Percentiles rank a stretch among this genome's conserved stretches.
Conservation (phyloP, 306 rosid species). For the Glycine soja region DNA sequence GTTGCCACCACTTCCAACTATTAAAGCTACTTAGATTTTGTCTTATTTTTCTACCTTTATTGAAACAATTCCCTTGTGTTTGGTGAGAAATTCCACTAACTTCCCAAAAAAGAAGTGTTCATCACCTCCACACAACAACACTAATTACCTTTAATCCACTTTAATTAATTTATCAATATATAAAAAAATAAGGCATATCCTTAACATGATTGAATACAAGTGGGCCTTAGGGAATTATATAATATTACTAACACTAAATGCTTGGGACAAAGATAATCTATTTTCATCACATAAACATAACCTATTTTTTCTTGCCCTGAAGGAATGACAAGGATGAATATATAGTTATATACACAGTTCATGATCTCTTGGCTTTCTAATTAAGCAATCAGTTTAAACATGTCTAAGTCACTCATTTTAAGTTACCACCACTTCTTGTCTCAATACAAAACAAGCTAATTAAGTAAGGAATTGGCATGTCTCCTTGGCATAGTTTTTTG, state of each 20-base stretch:
- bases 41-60: conserved; percentile 30
- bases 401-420: too few relatives aligned
- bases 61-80: conserved; percentile 41
- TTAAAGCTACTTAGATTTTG: conserved; percentile 35
- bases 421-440: too few relatives aligned
- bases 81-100: conserved; percentile 51
- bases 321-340: conserved; percentile 35
- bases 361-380: conserved; percentile 28
- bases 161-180: background rate
- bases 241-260: conserved; percentile 54
- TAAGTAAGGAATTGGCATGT: too few relatives aligned
- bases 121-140: conserved; percentile 46
- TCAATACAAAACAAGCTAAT: too few relatives aligned
- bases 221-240: conserved; percentile 55
- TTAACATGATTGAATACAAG: conserved; percentile 51
- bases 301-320: conserved; percentile 47
- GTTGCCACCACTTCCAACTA: conserved; percentile 45
- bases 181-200: conserved; percentile 24
- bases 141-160: conserved; percentile 49
- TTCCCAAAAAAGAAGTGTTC: conserved; percentile 46
- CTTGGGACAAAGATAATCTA: conserved; percentile 57
- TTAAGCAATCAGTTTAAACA: too few relatives aligned
- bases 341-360: background rate
- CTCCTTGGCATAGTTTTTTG: too few relatives aligned
- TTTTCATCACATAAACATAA: conserved; percentile 45